phyloP scores from a whole-genome alignment of 2,329 filamentous ascomycete species.

The Rhinocladiella mackenziei region DNA sequence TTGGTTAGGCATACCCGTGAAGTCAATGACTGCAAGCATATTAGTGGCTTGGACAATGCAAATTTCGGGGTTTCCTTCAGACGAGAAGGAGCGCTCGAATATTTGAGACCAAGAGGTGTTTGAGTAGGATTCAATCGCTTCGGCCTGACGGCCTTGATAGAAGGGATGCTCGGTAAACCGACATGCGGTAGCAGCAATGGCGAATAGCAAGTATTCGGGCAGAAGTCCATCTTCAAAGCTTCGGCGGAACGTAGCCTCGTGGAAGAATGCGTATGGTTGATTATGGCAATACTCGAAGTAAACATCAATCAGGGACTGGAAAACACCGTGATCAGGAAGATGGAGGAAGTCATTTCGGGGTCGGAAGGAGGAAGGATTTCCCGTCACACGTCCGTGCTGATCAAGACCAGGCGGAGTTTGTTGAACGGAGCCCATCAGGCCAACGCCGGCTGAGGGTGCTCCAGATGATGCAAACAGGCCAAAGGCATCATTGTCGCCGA shows the following conservation, averaged over 20 bases:
- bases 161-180: constrained; percentile 34
- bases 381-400: too few species aligned
- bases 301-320: constrained; percentile 29
- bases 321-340: constrained; percentile 20
- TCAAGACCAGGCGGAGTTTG: too few species aligned
- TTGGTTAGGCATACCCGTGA: constrained; percentile 33
- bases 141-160: constrained; percentile 27
- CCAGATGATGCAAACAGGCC: too few species aligned
- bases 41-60: constrained; percentile 39
- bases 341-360: constrained; percentile 6
- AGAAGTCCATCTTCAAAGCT: constrained; percentile 29
- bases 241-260: constrained; percentile 34
- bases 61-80: constrained; percentile 33
- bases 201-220: constrained; percentile 35
- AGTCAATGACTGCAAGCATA: constrained; percentile 39
- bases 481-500: constrained; percentile 8
- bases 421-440: too few species aligned
- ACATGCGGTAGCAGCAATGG: constrained; percentile 35
- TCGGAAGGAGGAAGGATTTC: too few species aligned
- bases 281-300: constrained; percentile 39
- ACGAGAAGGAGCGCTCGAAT: constrained; percentile 35
- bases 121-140: constrained; percentile 32
- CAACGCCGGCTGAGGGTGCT: too few species aligned
- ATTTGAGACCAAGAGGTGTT: constrained; percentile 37
- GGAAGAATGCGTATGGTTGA: constrained; percentile 40